These are phyloP conservation scores for Trichophyton equinum DNA, from an alignment of 2,329 filamentous ascomycete genomes.

Conservation along the genomic window DNA sequence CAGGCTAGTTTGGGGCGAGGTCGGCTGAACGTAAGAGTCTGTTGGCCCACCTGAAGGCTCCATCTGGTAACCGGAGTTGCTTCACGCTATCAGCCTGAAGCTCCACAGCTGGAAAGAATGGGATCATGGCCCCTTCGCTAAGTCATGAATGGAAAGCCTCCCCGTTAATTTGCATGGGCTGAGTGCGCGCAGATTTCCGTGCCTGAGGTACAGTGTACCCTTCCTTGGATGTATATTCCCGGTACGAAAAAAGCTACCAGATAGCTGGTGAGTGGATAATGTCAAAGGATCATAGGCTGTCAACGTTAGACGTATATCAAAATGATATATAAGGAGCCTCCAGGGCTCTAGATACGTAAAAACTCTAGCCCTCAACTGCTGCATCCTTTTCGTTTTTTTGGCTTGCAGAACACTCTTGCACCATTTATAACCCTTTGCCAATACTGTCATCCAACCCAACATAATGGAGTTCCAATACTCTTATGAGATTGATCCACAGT, in stretches of 20 bases:
- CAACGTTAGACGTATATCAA: not conserved
- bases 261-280: not conserved
- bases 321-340: not conserved
- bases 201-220: not conserved
- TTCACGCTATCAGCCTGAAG: not conserved
- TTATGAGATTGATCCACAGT: slow-evolving; percentile 15
- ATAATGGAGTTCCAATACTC: slow-evolving; percentile 16
- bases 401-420: not conserved
- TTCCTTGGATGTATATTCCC: not conserved
- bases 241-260: not conserved
- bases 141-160: not conserved
- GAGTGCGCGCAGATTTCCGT: not conserved
- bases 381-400: not conserved
- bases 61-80: not conserved
- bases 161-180: not conserved
- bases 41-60: not conserved
- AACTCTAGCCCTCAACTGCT: not conserved
- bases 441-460: not conserved
- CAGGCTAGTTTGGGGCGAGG: not conserved
- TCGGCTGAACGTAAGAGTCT: not conserved
- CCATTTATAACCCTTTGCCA: not conserved
- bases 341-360: not conserved
- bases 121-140: not conserved
- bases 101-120: not conserved
- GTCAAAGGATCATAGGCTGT: not conserved